A percentile compares a stretch with the other conserved stretches of the same genome.
Evolutionary conservation across 2,329 filamentous ascomycete species (phyloP).

Genomic region (Thielaviopsis populi): DNA sequence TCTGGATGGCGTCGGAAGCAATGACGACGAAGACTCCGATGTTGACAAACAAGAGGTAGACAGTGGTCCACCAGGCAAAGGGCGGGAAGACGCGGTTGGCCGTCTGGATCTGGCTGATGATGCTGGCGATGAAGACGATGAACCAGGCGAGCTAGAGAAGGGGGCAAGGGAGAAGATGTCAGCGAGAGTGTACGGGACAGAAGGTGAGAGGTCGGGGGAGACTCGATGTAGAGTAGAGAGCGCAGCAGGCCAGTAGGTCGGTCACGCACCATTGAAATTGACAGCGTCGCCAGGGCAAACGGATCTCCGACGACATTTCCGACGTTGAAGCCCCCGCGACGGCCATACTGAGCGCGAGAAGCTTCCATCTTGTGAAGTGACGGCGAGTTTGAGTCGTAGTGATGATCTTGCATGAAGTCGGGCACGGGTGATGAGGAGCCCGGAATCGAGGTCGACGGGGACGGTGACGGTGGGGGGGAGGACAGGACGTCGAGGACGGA

Average conservation of each 20-base stretch:
- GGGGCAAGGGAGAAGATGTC: background rate
- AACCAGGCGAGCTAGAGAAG: conserved; percentile 81
- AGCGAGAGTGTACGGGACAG: background rate
- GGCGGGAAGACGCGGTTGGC: conserved; percentile 49
- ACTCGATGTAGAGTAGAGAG: conserved; percentile 19
- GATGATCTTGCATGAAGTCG: conserved; percentile 46
- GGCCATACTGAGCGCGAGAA: conserved; percentile 40
- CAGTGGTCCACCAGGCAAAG: conserved; percentile 82
- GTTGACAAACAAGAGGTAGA: conserved; percentile 75
- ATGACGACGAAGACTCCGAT: conserved; percentile 67
- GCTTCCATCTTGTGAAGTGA: conserved; percentile 71
- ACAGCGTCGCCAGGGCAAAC: conserved; percentile 86
- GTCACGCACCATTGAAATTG: conserved; percentile 65
- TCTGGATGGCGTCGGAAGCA: conserved; percentile 68
- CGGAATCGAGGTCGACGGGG: background rate
- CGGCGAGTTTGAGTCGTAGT: conserved; percentile 58
- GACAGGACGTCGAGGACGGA: too few relatives aligned
- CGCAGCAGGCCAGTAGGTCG: too few relatives aligned
- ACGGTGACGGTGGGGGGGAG: background rate
- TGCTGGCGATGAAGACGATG: conserved; percentile 75
- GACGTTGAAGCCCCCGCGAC: conserved; percentile 52
- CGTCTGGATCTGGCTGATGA: conserved; percentile 28
- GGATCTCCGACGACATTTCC: conserved; percentile 92
- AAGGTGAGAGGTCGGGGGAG: background rate
- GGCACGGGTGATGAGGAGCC: background rate